phyloP scores from a whole-genome alignment of 2,329 filamentous ascomycete species.

The Penicillium aurantiogriseum region DNA sequence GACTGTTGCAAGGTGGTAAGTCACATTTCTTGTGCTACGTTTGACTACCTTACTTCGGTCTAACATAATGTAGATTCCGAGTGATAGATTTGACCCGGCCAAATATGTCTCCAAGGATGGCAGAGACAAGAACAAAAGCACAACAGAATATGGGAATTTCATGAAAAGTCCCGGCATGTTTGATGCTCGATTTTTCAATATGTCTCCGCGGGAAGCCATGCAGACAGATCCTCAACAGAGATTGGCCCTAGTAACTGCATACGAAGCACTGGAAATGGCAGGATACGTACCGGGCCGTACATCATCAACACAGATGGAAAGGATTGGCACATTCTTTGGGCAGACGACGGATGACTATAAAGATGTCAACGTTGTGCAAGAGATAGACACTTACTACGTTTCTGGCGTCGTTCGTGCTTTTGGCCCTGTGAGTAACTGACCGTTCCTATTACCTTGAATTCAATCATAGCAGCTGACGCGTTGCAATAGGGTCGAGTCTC shows the following conservation, averaged over 20 bases:
- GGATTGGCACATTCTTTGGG: constrained; percentile 65
- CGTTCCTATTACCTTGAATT: too few species aligned
- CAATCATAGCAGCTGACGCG: too few species aligned
- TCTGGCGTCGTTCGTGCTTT: constrained; percentile 9
- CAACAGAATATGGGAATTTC: not conserved
- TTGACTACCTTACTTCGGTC: too few species aligned
- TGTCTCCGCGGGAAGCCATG: constrained; percentile 70
- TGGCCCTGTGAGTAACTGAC: constrained; percentile 1
- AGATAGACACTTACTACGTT: constrained; percentile 8
- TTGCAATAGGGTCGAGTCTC: not conserved
- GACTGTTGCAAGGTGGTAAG: constrained; percentile 67
- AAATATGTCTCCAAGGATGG: not conserved
- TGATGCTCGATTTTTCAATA: constrained; percentile 75
- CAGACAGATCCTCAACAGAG: constrained; percentile 60
- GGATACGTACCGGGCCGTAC: constrained; percentile 14
- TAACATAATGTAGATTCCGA: constrained; percentile 54
- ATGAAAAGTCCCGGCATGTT: constrained; percentile 69
- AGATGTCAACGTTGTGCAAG: constrained; percentile 1
- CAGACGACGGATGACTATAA: constrained; percentile 46
- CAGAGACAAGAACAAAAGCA: not conserved
- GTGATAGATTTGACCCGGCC: not conserved
- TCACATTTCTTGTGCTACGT: too few species aligned
- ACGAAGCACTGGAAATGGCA: constrained; percentile 56
- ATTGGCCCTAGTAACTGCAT: constrained; percentile 65
- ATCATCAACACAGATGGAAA: constrained; percentile 32